Base-by-base conservation (phyloP, 108 stramenopile genomes). In the Chaetoceros muelleri region DNA sequence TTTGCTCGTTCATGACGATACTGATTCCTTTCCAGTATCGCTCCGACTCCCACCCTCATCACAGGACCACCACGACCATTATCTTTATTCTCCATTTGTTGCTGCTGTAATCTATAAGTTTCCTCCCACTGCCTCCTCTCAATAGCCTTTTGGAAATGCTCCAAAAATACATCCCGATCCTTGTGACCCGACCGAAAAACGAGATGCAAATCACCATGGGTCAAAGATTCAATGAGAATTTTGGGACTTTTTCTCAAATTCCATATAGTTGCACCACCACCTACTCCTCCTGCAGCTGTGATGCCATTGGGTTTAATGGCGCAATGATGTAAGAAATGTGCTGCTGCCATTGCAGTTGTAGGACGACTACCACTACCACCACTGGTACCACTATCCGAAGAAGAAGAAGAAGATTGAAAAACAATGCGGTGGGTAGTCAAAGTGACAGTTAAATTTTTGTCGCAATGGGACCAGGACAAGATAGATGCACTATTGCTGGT, bases 391-490 rank as follows among this genome's bases (percentile, higher is more conserved):
- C n/a, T n/a, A n/a, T n/a, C n/a, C n/a, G n/a, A n/a, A n/a, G n/a
- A n/a, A 27, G 65, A 70, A 13, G 73, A 44, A 18, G 67, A 54
- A 57, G 60, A 44, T 13, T 55, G 57, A 24, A 89, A 65, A 2
- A 76, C 65, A 17, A 71, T 53, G 27, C 85, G 83, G 53, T 73
- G 72, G 19, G 85, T 80, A 56, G 79, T 91, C 57, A 86, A 60
- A 2, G 67, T 57, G 40, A 65, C 34, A 16, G 46, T 46, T 7
- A 67, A 44, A 34, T 65, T 26, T 1, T 23, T 22, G n/a, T 46
- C 56, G 17, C 65, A 57, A 34, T 65, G 24, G 20, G 67, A 59
- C 67, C 67, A 70, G 13, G 49, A 27, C 21, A 51, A 59, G 26
- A 40, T 34, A 18, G 22, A 59, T 53, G n/a, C n/a, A n/a, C n/a